These are phyloP conservation scores for Solanum medicagineum DNA, from an alignment of 257 asterid species.

Conservation along the genomic window DNA sequence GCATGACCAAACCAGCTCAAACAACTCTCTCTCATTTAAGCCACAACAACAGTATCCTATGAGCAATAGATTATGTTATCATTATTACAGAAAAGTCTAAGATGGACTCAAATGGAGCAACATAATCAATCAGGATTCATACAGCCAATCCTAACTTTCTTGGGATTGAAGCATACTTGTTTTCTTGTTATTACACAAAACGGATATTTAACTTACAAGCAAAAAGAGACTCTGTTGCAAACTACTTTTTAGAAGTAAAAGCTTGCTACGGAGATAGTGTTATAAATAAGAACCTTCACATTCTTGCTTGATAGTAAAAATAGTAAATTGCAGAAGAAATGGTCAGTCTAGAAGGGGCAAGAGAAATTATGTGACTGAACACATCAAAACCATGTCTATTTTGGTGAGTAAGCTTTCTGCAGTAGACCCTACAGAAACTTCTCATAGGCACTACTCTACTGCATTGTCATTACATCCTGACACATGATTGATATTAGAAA, in stretches of 20 bases:
- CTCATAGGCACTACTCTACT: neutral
- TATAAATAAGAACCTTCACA: neutral
- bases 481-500: neutral
- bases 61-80: neutral
- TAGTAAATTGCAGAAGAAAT: neutral
- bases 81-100: neutral
- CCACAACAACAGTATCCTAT: neutral
- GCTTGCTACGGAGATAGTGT: neutral
- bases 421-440: neutral
- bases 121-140: neutral
- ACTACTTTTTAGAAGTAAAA: neutral
- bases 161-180: neutral
- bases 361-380: neutral
- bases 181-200: neutral
- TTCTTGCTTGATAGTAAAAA: neutral
- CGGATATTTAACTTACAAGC: neutral
- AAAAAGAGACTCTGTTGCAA: neutral
- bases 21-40: neutral
- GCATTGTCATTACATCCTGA: neutral
- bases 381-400: neutral
- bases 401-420: neutral
- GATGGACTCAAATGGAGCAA: neutral
- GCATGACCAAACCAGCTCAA: neutral
- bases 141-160: neutral
- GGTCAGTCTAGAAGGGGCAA: neutral